Evolutionary conservation across 805 yeast species (phyloP).

Genomic region (Saturnispora quitensis): DNA sequence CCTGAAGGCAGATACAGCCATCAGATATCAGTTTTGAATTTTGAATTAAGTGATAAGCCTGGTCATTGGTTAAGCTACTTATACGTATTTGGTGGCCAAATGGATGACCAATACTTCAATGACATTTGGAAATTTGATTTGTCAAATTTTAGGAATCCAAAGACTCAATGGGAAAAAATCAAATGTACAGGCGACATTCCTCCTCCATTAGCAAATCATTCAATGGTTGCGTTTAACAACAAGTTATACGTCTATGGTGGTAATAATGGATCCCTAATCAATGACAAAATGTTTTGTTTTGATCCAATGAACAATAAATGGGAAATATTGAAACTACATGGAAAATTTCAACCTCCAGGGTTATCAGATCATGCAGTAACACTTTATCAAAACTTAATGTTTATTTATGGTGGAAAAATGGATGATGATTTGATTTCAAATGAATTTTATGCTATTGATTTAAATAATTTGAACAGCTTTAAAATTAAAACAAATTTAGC

Average conservation of each 20-base stretch:
- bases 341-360: conserved; percentile 60
- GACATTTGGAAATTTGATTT: conserved; percentile 84
- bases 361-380: conserved; percentile 88
- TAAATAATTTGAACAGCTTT: conserved; percentile 66
- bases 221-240: conserved; percentile 73
- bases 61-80: conserved; percentile 40
- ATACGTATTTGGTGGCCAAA: conserved; percentile 91
- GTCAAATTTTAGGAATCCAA: conserved; percentile 73
- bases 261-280: conserved; percentile 55
- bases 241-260: conserved; percentile 90
- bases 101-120: conserved; percentile 68
- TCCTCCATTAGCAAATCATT: conserved; percentile 85
- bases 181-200: conserved; percentile 42
- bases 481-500: conserved; percentile 34
- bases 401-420: conserved; percentile 85
- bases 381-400: conserved; percentile 66
- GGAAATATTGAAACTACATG: conserved; percentile 62
- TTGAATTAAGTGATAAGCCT: conserved; percentile 34
- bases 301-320: conserved; percentile 64
- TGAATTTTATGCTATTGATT: conserved; percentile 65
- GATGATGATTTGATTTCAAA: conserved; percentile 58
- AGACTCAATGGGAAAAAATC: conserved; percentile 75
- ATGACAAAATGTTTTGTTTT: conserved; percentile 71
- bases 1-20: conserved; percentile 96
- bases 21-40: conserved; percentile 67